These are phyloP conservation scores for Knufia fluminis DNA, from an alignment of 2,329 filamentous ascomycete species.

Conservation along the genomic window DNA sequence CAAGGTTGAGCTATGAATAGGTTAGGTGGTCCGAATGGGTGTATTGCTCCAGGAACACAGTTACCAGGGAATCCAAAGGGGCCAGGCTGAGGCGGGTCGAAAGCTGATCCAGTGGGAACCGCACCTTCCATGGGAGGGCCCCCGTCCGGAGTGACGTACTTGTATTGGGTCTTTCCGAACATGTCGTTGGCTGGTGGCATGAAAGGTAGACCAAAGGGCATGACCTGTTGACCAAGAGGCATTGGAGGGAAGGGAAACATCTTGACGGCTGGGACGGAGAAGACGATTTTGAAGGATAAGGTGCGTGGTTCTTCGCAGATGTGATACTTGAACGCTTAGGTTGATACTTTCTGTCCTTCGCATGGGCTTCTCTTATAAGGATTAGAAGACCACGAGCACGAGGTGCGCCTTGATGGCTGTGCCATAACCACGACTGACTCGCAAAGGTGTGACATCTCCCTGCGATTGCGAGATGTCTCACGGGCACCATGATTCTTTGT, in stretches of 20 bases:
- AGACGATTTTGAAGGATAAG: not conserved
- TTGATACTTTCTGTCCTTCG: no score
- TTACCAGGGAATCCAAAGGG: not conserved
- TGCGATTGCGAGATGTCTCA: not conserved
- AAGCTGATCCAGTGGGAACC: conserved; percentile 21
- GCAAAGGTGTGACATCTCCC: not conserved
- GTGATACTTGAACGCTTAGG: not conserved
- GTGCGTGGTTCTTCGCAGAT: not conserved
- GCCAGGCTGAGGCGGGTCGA: conserved; percentile 2
- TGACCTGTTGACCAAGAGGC: not conserved
- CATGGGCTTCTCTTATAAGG: not conserved
- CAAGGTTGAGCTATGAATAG: not conserved
- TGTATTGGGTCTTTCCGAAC: conserved; percentile 17
- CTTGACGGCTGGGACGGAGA: not conserved
- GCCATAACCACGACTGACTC: not conserved
- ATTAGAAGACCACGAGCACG: not conserved
- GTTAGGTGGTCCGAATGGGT: conserved; percentile 3
- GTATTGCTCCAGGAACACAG: conserved; percentile 4
- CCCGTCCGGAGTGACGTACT: conserved; percentile 26
- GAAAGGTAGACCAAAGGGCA: not conserved
- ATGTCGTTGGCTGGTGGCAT: conserved; percentile 9
- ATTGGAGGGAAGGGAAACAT: conserved; percentile 5
- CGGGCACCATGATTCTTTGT: not conserved
- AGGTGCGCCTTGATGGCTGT: not conserved
- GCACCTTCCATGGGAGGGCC: conserved; percentile 26